Evolutionary conservation across 2,329 filamentous ascomycete genomes (phyloP).

Genomic region (Tolypocladium inflatum): DNA sequence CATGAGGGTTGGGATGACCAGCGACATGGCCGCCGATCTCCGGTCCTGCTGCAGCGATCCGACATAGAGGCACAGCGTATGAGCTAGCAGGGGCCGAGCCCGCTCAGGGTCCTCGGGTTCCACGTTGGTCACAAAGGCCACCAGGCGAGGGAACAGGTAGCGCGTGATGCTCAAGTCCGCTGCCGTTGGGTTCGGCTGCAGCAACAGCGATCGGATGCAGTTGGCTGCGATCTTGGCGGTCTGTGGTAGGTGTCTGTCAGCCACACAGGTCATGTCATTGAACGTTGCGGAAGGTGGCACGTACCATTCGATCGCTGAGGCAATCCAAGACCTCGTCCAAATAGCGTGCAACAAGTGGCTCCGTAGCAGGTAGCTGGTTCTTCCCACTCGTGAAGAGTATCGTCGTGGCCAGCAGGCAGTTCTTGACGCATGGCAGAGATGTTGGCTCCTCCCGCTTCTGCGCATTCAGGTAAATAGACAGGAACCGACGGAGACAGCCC

Average conservation of each 20-base stretch:
- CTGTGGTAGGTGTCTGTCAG: slow-evolving; percentile 21
- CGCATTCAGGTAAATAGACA: slow-evolving; percentile 67
- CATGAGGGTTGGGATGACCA: slow-evolving; percentile 71
- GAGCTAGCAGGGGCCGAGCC: slow-evolving; percentile 59
- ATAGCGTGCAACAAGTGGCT: slow-evolving; percentile 65
- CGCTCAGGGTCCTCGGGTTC: slow-evolving; percentile 72
- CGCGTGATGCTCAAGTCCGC: slow-evolving; percentile 67
- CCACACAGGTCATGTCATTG: neutral
- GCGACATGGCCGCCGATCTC: slow-evolving; percentile 54
- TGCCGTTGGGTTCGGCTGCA: slow-evolving; percentile 51
- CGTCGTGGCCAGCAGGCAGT: slow-evolving; percentile 78
- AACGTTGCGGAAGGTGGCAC: neutral
- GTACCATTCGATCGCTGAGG: slow-evolving; percentile 65
- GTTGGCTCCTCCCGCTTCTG: slow-evolving; percentile 67
- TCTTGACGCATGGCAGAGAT: slow-evolving; percentile 84
- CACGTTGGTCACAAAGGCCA: slow-evolving; percentile 63
- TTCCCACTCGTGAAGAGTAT: slow-evolving; percentile 78
- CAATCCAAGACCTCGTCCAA: slow-evolving; percentile 79
- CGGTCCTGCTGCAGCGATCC: slow-evolving; percentile 34
- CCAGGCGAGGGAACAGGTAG: slow-evolving; percentile 63
- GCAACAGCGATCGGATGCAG: slow-evolving; percentile 75
- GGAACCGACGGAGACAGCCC: slow-evolving; percentile 72
- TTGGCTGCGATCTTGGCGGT: slow-evolving; percentile 85
- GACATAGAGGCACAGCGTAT: slow-evolving; percentile 68
- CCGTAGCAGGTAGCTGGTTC: slow-evolving; percentile 62